Base-by-base conservation (phyloP, 2,329 filamentous ascomycete species). In the Fusarium sp. region DNA sequence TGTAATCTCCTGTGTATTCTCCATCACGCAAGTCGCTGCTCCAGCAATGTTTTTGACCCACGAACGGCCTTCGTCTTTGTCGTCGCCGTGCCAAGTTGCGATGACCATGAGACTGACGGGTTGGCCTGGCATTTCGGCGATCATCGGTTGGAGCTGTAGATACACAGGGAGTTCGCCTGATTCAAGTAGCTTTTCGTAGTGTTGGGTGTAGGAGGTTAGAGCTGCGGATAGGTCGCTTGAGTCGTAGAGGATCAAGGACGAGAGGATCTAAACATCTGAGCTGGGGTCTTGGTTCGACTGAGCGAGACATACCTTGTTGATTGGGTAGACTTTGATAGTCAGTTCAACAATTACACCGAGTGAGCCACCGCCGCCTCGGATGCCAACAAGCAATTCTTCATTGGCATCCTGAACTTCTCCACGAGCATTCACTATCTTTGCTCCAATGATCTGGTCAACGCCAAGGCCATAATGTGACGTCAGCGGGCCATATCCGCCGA, bases 401-500 rank as follows among this genome's bases (percentile, higher is more conserved):
- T 56, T 33, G 0, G 70, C 70, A 19, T 60, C 33, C 7, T 49
- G 4, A 7, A 73, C 15, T 9, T 71, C 35, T 0, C 70, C 66
- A 4, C 10, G n/a, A 7, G 57, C 60, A 9, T 69, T 42, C 0
- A 69, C 54, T 0, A 73, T 23, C 21, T 38, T 60, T 1, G 63
- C 71, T 4, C 54, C 63, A 2, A 70, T 4, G 3, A 73, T 73
- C 11, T 73, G 66, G 11, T 73, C 71, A 1, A 70, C 56, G 0
- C 71, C 71, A 0, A 68, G 33, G 0, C 71, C 71, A 8, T 64
- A 60, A 4, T 60, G 41, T 0, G 56, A 41, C 1, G 66, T 39
- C 23, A 73, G 23, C 0, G 57, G 37, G 0, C 71, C 70, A 2
- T 73, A 73, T 3, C 71, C 71, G 0, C 71, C 71, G 5, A 68